These are phyloP conservation scores for Sanghuangporus baumii DNA, from an alignment of 1,284 basidiomycete genomes.

Conservation along the genomic window DNA sequence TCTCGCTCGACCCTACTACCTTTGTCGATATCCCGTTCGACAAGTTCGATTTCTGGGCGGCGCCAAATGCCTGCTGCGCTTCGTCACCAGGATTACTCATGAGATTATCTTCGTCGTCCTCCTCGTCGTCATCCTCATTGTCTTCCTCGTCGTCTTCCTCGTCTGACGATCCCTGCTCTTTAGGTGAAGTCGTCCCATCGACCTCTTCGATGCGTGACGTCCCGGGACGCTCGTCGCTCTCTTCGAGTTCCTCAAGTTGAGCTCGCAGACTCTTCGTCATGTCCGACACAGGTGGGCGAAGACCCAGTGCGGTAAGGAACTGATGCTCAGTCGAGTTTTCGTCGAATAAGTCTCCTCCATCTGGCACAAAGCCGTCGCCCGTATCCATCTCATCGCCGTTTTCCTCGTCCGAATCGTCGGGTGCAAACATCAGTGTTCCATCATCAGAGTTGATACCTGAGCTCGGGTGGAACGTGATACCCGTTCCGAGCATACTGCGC, in stretches of 20 bases:
- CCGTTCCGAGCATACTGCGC: conserved; percentile 39
- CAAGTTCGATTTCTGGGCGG: conserved; percentile 17
- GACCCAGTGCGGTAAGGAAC: conserved; percentile 13
- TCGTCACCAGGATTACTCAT: conserved; percentile 22
- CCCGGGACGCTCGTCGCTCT: conserved; percentile 21
- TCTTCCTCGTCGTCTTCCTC: conserved; percentile 23
- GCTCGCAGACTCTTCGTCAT: conserved; percentile 52
- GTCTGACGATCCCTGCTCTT: conserved; percentile 10
- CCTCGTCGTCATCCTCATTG: background rate
- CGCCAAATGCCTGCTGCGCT: conserved; percentile 22
- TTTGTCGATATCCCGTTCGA: conserved; percentile 22
- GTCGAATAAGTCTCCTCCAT: background rate
- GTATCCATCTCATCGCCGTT: conserved; percentile 22
- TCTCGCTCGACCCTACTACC: conserved; percentile 31
- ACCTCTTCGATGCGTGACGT: conserved; percentile 25
- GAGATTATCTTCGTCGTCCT: conserved; percentile 20
- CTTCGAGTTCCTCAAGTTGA: conserved; percentile 51
- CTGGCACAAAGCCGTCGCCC: conserved; percentile 24
- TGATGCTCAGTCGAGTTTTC: background rate
- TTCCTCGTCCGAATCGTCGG: conserved; percentile 44
- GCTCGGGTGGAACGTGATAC: conserved; percentile 53
- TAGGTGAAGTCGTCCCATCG: background rate
- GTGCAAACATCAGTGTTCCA: conserved; percentile 52
- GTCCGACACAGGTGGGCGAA: conserved; percentile 28
- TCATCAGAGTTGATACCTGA: conserved; percentile 42